Conservation (phyloP, 257 asterid genomes). For the Nicotiana knightiana region DNA sequence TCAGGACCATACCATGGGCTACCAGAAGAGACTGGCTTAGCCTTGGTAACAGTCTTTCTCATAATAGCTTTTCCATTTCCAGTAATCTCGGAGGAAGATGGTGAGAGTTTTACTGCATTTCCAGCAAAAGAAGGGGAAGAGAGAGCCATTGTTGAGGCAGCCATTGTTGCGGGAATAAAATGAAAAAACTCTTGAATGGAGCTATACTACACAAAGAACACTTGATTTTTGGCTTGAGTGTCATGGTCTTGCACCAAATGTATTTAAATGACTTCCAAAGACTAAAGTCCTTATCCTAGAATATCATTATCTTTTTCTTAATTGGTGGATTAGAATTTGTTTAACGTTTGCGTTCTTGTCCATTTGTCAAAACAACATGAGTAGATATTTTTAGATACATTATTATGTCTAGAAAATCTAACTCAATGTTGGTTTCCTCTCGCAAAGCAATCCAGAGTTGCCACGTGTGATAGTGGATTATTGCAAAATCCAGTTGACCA, state of each 20-base stretch:
- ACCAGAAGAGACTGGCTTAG: slow-evolving; percentile 29
- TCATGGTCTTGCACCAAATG: background rate
- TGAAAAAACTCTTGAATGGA: background rate
- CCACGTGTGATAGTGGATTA: background rate
- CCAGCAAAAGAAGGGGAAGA: slow-evolving; percentile 48
- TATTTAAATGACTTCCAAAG: background rate
- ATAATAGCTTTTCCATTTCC: slow-evolving; percentile 28
- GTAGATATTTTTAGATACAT: too few relatives aligned
- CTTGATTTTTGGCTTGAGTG: background rate
- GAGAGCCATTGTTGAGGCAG: slow-evolving; percentile 51
- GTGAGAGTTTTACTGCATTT: slow-evolving; percentile 36
- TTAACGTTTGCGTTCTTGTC: background rate
- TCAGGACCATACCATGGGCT: slow-evolving; percentile 38
- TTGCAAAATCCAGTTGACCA: background rate
- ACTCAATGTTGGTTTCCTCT: background rate
- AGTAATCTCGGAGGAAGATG: slow-evolving; percentile 21
- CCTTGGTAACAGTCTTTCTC: slow-evolving; percentile 26
- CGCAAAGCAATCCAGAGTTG: background rate
- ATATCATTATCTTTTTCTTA: background rate
- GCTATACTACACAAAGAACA: background rate
- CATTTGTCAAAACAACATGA: background rate
- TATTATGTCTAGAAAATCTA: background rate
- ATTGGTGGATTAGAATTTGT: background rate
- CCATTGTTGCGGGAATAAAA: slow-evolving; percentile 20
- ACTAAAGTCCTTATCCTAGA: too few relatives aligned